phyloP scores from a whole-genome alignment of 176 grass and related monocot genomes.

The Areca catechu region DNA sequence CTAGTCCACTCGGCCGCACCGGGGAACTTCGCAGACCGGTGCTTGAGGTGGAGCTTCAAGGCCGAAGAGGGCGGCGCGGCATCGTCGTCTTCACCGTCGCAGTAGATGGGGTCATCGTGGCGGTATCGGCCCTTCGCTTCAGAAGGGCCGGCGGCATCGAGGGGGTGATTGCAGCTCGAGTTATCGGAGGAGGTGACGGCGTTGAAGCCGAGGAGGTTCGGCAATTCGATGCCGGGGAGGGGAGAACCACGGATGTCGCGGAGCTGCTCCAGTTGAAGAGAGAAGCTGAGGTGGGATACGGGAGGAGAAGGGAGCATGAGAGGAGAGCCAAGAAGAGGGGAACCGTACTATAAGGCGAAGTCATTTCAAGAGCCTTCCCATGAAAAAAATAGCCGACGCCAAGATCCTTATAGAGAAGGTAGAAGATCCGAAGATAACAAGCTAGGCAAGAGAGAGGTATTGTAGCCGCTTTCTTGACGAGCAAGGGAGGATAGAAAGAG shows the following conservation, averaged over 20 bases:
- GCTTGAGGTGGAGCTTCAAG: conserved; percentile 62
- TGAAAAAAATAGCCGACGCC: too few relatives aligned
- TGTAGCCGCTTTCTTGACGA: too few relatives aligned
- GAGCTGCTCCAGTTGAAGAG: conserved; percentile 16
- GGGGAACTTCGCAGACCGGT: conserved; percentile 11
- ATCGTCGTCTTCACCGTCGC: too few relatives aligned
- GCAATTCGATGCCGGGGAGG: conserved; percentile 1
- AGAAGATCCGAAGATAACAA: too few relatives aligned
- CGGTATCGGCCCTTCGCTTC: neutral
- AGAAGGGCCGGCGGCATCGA: neutral
- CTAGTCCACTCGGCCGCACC: conserved; percentile 19
- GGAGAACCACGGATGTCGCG: neutral
- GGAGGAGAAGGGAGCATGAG: neutral
- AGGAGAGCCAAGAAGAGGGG: neutral
- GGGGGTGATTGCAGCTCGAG: neutral
- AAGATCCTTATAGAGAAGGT: too few relatives aligned
- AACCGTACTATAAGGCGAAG: neutral
- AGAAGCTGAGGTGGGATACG: neutral
- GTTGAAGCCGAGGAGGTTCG: conserved; percentile 6
- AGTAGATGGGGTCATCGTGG: too few relatives aligned
- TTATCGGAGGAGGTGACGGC: neutral
- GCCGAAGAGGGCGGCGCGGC: neutral
- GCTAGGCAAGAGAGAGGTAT: too few relatives aligned
- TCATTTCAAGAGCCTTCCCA: too few relatives aligned
- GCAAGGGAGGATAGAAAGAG: too few relatives aligned